phyloP scores from a whole-genome alignment of 306 rosid species.

The Cucurbita pepo region DNA sequence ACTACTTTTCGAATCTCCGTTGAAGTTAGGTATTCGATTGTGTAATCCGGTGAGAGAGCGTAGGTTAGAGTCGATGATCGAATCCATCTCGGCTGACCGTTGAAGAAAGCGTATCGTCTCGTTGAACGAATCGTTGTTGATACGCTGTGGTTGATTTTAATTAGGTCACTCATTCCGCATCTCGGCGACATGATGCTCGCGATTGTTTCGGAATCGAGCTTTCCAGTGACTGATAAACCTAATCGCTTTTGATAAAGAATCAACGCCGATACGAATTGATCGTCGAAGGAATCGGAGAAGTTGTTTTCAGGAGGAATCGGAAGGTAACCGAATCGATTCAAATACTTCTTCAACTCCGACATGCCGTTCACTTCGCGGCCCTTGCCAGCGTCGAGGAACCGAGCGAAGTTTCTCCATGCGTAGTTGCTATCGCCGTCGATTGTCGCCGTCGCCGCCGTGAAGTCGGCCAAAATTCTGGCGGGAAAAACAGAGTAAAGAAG shows the following conservation, averaged over 20 bases:
- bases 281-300: slow-evolving; percentile 55
- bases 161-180: slow-evolving; percentile 61
- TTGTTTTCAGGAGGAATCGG: slow-evolving; percentile 14
- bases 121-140: slow-evolving; percentile 8
- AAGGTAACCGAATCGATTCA: slow-evolving; percentile 79
- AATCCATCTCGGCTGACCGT: slow-evolving; percentile 71
- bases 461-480: slow-evolving; percentile 36
- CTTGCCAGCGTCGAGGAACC: slow-evolving; percentile 50
- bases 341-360: slow-evolving; percentile 57
- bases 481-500: slow-evolving; percentile 30
- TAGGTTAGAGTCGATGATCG: slow-evolving; percentile 38
- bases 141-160: neutral
- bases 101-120: slow-evolving; percentile 53
- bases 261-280: slow-evolving; percentile 46
- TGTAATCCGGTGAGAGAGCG: slow-evolving; percentile 39
- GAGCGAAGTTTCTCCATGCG: slow-evolving; percentile 58
- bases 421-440: slow-evolving; percentile 16
- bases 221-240: slow-evolving; percentile 48
- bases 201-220: slow-evolving; percentile 56
- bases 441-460: neutral
- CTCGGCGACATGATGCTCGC: slow-evolving; percentile 56
- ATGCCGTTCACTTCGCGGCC: slow-evolving; percentile 61
- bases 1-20: slow-evolving; percentile 34
- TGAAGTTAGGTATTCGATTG: slow-evolving; percentile 27
- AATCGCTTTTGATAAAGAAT: slow-evolving; percentile 50